These are phyloP conservation scores for Camillea tinctor DNA, from an alignment of 2,329 filamentous ascomycete species.

Conservation along the genomic window DNA sequence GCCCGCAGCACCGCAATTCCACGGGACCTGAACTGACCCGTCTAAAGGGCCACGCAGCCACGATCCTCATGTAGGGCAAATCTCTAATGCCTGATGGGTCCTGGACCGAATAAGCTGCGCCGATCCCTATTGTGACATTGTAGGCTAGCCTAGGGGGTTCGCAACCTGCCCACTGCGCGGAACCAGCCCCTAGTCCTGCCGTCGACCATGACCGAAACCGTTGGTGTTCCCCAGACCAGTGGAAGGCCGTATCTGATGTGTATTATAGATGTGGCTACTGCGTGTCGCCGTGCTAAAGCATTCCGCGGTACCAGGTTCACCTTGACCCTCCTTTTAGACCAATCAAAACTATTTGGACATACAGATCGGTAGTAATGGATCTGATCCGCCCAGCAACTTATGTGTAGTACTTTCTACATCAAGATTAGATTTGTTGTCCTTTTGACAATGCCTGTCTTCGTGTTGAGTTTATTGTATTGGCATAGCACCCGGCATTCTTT, in stretches of 20 bases:
- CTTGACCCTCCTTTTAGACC: neutral
- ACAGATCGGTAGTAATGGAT: neutral
- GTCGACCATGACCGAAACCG: neutral
- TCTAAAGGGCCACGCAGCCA: neutral
- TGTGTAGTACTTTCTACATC: too few species aligned
- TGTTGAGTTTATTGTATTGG: too few species aligned
- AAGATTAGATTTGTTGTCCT: too few species aligned
- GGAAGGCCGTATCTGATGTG: neutral
- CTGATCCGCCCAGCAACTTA: too few species aligned
- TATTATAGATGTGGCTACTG: neutral
- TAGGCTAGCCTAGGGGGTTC: neutral
- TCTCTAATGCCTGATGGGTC: neutral
- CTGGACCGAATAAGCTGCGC: neutral
- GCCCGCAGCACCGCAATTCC: neutral
- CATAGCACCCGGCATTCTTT: too few species aligned
- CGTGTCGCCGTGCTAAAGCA: neutral
- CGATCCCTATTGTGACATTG: neutral
- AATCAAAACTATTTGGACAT: neutral
- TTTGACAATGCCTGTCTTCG: too few species aligned
- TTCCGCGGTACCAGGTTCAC: neutral
- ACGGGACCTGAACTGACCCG: neutral
- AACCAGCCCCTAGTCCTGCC: neutral
- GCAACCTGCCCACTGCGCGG: neutral
- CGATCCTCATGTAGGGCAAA: neutral
- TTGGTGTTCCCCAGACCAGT: neutral